Conservation (phyloP, 2,329 filamentous ascomycete genomes). For the Calonectria hawksworthii region DNA sequence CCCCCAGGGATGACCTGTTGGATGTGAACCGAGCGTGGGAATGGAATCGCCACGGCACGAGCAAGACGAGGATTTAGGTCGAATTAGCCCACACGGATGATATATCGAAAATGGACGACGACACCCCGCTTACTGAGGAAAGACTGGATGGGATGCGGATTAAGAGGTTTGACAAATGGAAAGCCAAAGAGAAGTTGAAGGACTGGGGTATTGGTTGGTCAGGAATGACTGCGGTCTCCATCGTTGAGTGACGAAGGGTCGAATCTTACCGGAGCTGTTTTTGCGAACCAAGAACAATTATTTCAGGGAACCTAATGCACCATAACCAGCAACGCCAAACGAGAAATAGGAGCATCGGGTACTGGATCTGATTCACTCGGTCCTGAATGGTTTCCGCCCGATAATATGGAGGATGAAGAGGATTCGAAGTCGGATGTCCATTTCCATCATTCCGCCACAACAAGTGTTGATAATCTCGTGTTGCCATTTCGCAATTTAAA, state of each 20-base stretch:
- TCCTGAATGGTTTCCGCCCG: not conserved
- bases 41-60: not conserved
- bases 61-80: not conserved
- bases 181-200: not conserved
- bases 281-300: not conserved
- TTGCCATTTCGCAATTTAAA: too few relatives aligned
- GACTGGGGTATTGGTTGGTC: not conserved
- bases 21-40: not conserved
- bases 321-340: not conserved
- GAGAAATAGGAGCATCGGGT: not conserved
- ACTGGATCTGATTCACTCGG: not conserved
- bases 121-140: not conserved
- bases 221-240: not conserved
- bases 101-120: not conserved
- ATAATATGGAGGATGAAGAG: not conserved
- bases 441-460: not conserved
- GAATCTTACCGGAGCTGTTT: not conserved
- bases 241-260: not conserved
- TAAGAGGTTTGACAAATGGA: not conserved
- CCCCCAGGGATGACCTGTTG: not conserved
- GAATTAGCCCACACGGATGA: too few relatives aligned
- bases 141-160: not conserved
- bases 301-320: not conserved
- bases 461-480: constrained; percentile 22
- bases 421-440: not conserved